Evolutionary conservation across 1,284 basidiomycete genomes (phyloP).

Genomic region (Singerocomus inundabilis): DNA sequence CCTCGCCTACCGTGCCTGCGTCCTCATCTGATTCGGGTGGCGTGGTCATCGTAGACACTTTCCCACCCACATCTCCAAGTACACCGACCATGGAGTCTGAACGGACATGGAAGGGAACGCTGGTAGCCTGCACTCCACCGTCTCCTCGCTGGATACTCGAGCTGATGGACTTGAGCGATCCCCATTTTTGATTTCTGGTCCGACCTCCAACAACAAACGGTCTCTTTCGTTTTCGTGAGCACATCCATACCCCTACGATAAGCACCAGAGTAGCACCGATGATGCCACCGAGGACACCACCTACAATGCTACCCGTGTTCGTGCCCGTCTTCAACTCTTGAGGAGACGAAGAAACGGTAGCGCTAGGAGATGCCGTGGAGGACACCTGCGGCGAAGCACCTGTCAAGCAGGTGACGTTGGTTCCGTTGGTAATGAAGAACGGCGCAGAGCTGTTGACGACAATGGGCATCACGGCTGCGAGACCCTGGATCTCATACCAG

Average conservation of each 20-base stretch:
- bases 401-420: slow-evolving; percentile 39
- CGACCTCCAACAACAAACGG: not conserved
- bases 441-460: slow-evolving; percentile 24
- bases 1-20: slow-evolving; percentile 14
- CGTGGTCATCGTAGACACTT: slow-evolving; percentile 15
- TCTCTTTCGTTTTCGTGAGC: slow-evolving; percentile 27
- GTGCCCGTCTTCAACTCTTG: slow-evolving; percentile 19
- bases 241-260: slow-evolving; percentile 35
- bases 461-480: slow-evolving; percentile 1
- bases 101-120: slow-evolving; percentile 15
- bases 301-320: slow-evolving; percentile 42
- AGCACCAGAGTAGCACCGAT: slow-evolving; percentile 30
- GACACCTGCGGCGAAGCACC: slow-evolving; percentile 18
- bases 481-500: slow-evolving; percentile 39
- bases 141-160: slow-evolving; percentile 16
- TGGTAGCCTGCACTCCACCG: not conserved
- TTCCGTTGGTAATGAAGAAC: slow-evolving; percentile 42
- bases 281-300: slow-evolving; percentile 42
- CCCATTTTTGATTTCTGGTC: slow-evolving; percentile 22
- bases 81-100: slow-evolving; percentile 24
- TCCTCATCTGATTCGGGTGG: slow-evolving; percentile 26
- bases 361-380: not conserved
- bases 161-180: slow-evolving; percentile 26
- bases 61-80: slow-evolving; percentile 15
- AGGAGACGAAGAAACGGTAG: slow-evolving; percentile 1